These are phyloP conservation scores for Pyricularia sp. DNA, from an alignment of 2,329 filamentous ascomycete genomes.

Conservation along the genomic window DNA sequence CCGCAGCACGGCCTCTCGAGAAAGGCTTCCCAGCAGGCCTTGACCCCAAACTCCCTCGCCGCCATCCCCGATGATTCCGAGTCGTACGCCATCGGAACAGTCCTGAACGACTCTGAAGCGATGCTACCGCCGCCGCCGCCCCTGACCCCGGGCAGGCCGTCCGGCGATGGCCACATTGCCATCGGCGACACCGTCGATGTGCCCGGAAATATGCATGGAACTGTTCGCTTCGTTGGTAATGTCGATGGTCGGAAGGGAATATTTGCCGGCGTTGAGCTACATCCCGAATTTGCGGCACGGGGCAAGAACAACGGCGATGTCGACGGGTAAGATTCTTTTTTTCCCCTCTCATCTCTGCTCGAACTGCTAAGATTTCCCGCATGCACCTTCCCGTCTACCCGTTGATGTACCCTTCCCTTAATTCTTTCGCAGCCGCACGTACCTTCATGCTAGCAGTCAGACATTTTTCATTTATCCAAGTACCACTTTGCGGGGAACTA, in stretches of 20 bases:
- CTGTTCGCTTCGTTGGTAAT: constrained; percentile 77
- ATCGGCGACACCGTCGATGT: constrained; percentile 85
- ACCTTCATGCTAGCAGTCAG: neutral
- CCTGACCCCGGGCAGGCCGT: constrained; percentile 40
- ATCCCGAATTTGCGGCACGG: constrained; percentile 65
- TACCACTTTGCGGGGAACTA: neutral
- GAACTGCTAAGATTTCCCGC: neutral
- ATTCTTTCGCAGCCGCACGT: constrained; percentile 6
- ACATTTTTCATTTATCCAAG: neutral
- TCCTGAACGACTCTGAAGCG: constrained; percentile 30
- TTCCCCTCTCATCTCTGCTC: neutral
- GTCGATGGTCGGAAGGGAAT: constrained; percentile 84
- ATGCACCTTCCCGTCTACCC: constrained; percentile 1
- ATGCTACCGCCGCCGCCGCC: constrained; percentile 46
- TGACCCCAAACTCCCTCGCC: constrained; percentile 55
- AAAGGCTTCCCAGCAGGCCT: constrained; percentile 62
- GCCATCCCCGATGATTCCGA: constrained; percentile 58
- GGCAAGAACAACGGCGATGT: constrained; percentile 97
- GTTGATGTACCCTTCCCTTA: constrained; percentile 3
- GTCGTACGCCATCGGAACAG: constrained; percentile 49
- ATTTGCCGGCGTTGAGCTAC: constrained; percentile 88
- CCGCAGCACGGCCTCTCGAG: constrained; percentile 41
- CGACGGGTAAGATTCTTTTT: constrained; percentile 58
- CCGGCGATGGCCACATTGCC: constrained; percentile 44
- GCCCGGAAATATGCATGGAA: constrained; percentile 85